phyloP scores from a whole-genome alignment of 1,139 yeast genomes.

The Hyphopichia buzzinii region DNA sequence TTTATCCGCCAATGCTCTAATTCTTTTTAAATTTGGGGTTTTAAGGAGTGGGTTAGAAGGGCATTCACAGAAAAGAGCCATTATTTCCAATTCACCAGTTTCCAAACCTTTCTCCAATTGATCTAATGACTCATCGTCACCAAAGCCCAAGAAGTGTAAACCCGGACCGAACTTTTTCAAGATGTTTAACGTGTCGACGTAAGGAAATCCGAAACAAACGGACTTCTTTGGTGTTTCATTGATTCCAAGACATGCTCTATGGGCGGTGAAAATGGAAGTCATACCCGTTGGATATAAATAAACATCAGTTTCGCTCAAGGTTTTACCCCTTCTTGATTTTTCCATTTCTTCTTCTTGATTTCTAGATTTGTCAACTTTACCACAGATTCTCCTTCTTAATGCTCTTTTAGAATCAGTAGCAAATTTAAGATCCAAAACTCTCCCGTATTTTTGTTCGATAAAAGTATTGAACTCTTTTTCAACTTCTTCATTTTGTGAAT shows the following conservation, averaged over 20 bases:
- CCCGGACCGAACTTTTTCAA: slow-evolving; percentile 89
- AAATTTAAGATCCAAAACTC: slow-evolving; percentile 76
- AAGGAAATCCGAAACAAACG: slow-evolving; percentile 93
- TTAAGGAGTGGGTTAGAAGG: slow-evolving; percentile 90
- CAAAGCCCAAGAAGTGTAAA: slow-evolving; percentile 77
- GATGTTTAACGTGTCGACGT: slow-evolving; percentile 86
- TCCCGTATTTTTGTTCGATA: slow-evolving; percentile 86
- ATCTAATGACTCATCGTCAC: slow-evolving; percentile 70
- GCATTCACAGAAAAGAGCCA: slow-evolving; percentile 82
- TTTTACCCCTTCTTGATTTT: slow-evolving; percentile 29
- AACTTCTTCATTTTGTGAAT: slow-evolving; percentile 27
- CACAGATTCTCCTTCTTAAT: slow-evolving; percentile 71
- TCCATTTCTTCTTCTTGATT: slow-evolving; percentile 31
- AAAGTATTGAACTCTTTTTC: slow-evolving; percentile 62
- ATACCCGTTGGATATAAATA: slow-evolving; percentile 87
- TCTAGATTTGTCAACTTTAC: slow-evolving; percentile 52
- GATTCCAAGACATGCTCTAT: slow-evolving; percentile 54
- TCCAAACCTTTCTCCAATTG: slow-evolving; percentile 61
- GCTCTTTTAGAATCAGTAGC: slow-evolving; percentile 75
- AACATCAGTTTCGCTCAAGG: slow-evolving; percentile 60
- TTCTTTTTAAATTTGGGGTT: slow-evolving; percentile 70
- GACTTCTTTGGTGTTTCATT: slow-evolving; percentile 51
- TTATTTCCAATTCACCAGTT: slow-evolving; percentile 60
- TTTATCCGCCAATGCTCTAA: slow-evolving; percentile 64
- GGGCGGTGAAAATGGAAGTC: slow-evolving; percentile 87